Evolutionary conservation across 2,329 filamentous ascomycete genomes (phyloP), one percentile per base, ranked within the genome.

Genomic region (Alternaria novae-zelandiae): DNA sequence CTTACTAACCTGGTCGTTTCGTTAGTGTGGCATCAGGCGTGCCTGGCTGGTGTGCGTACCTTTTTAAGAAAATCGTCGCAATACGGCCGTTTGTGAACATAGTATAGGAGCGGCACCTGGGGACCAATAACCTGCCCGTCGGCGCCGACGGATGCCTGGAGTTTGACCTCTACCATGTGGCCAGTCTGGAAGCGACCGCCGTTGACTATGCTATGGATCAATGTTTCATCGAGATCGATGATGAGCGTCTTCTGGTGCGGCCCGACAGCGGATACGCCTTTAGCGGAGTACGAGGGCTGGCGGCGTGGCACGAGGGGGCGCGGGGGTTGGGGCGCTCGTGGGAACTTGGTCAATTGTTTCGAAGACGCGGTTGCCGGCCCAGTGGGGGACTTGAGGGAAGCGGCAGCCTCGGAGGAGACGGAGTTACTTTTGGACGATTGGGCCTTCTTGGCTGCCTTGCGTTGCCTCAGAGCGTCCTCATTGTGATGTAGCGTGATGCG

Each of bases 121-220:
- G 94, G 93, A 8, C 92, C 93, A 25, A 92, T 83, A 20, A 88
- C 84, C 70, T 89, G 87, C 25, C 90, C 89, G 30, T 88, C 89
- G 51, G 88, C 87, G 58, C 88, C 90, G 47, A 93, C 87, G 82
- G 65, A 89, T 61, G 90, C 90, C 78, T 91, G 92, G 64, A 97
- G 86, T 73, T 94, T 94, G 67, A 99, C 96, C 82, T 99, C 96
- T 56, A 99, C 94, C 96, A 99, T 99, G 82, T 99, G 96, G 17
- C 96, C 96, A 20, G 93, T 95, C 73, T 93, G 95, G 90, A 97
- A 97, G 63, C 95, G 89, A 57, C 95, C 94, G 28, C 96, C 96
- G 79, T 97, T 97, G 64, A 95, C 94, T 87, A 98, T 94, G 80
- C 94, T 97, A 85, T 99, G 96, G 70, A 99, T 99, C 70, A 99